phyloP scores from a whole-genome alignment of 768 basidiomycete species.

The Rhizopogon vinicolor region DNA sequence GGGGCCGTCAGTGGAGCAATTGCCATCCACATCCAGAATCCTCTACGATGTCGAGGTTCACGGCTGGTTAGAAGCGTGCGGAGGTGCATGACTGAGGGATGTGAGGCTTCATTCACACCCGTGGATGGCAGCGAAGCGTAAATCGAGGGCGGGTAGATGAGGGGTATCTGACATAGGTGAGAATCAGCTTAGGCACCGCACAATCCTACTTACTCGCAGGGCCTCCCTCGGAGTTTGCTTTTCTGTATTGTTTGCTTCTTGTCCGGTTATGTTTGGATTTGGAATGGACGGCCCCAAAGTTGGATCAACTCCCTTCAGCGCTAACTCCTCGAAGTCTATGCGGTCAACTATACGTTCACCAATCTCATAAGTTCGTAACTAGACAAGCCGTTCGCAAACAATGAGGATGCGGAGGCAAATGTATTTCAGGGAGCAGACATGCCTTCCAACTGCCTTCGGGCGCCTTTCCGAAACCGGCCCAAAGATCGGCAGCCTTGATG shows the following conservation, averaged over 20 bases:
- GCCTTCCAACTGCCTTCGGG: constrained; percentile 71
- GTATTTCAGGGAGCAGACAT: constrained; percentile 15
- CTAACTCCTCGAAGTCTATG: constrained; percentile 78
- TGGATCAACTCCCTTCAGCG: constrained; percentile 68
- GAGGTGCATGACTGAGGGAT: constrained; percentile 42
- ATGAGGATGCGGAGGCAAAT: neutral
- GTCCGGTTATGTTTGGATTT: constrained; percentile 14
- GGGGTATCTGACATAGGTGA: constrained; percentile 43
- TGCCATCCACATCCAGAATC: constrained; percentile 62
- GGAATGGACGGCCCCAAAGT: constrained; percentile 54
- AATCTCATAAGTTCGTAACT: constrained; percentile 57
- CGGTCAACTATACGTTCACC: constrained; percentile 69
- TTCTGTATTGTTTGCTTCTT: constrained; percentile 12
- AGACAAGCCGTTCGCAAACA: neutral
- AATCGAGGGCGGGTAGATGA: constrained; percentile 44
- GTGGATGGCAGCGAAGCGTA: constrained; percentile 41
- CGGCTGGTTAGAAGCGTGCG: constrained; percentile 46
- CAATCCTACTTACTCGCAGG: neutral
- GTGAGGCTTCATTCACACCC: constrained; percentile 12
- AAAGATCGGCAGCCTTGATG: constrained; percentile 49
- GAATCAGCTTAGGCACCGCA: neutral
- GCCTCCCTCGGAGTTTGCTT: neutral
- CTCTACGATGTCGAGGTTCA: constrained; percentile 59
- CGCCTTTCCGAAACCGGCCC: constrained; percentile 68
- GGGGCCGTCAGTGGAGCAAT: constrained; percentile 72